A percentile compares a stretch with the other conserved stretches of the same genome.
Conservation (phyloP, 129 eudicot genomes). For the Solidago caesia region DNA sequence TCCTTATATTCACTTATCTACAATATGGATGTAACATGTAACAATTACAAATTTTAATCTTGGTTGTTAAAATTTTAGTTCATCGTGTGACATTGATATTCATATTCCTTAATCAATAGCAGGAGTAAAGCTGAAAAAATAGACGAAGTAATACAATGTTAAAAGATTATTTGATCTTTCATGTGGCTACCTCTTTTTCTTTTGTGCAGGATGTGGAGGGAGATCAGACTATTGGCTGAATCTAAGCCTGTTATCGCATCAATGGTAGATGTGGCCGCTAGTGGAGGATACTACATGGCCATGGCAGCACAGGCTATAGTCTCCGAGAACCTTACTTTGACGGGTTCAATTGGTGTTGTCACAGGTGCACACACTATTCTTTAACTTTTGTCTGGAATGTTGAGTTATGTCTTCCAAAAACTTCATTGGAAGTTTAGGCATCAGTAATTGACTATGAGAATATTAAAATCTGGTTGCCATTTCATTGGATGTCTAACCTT, state of each 20-base stretch:
- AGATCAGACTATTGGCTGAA: constrained; percentile 77
- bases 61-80: not conserved
- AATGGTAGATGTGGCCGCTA: constrained; percentile 98
- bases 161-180: constrained; percentile 8
- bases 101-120: constrained; percentile 2
- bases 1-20: constrained; percentile 5
- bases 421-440: not conserved
- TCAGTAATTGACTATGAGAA: not conserved
- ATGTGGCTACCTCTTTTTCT: not conserved
- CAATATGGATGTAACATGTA: not conserved
- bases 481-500: not conserved
- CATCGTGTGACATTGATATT: not conserved
- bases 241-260: constrained; percentile 92
- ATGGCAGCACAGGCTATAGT: constrained; percentile 87
- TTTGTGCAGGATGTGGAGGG: constrained; percentile 92
- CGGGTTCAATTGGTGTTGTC: constrained; percentile 98
- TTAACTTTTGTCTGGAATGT: not conserved
- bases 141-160: not conserved
- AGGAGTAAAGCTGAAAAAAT: constrained; percentile 3
- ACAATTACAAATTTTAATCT: not conserved
- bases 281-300: constrained; percentile 99
- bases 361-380: constrained; percentile 44
- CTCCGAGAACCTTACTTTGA: constrained; percentile 85
- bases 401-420: not conserved
- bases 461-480: not conserved